phyloP scores from a whole-genome alignment of 169 alveolate species.

The Plasmodium yoelii region DNA sequence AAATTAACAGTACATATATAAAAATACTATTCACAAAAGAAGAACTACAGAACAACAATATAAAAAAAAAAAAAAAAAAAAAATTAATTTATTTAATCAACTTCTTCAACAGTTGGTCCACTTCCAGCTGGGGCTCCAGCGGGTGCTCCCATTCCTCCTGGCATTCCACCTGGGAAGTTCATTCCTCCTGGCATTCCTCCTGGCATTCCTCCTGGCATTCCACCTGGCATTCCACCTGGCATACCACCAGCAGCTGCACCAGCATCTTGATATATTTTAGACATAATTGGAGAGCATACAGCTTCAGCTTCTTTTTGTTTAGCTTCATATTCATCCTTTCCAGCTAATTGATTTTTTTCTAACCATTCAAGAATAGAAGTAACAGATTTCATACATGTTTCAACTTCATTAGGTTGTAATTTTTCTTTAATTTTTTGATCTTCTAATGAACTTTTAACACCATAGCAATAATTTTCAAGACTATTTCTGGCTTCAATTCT shows the following conservation, averaged over 20 bases:
- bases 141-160: slow-evolving; percentile 84
- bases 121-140: slow-evolving; percentile 83
- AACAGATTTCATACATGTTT: slow-evolving; percentile 88
- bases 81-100: slow-evolving; percentile 82
- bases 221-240: slow-evolving; percentile 95
- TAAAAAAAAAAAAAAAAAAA: no score
- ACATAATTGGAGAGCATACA: slow-evolving; percentile 95
- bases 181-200: slow-evolving; percentile 91
- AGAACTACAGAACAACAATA: no score
- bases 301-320: slow-evolving; percentile 97
- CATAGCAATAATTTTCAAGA: slow-evolving; percentile 94
- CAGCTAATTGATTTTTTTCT: slow-evolving; percentile 95
- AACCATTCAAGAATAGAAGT: slow-evolving; percentile 95
- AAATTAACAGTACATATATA: no score
- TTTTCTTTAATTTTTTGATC: slow-evolving; percentile 95
- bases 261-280: slow-evolving; percentile 92
- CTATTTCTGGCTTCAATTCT: slow-evolving; percentile 95
- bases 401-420: slow-evolving; percentile 93
- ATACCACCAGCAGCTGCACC: slow-evolving; percentile 95
- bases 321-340: slow-evolving; percentile 93
- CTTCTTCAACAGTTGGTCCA: slow-evolving; percentile 95
- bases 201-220: slow-evolving; percentile 91
- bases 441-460: slow-evolving; percentile 92
- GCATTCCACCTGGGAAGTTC: slow-evolving; percentile 91
- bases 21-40: no score